A percentile compares a stretch with the other conserved stretches of the same genome.
These are phyloP conservation scores for Eucalyptus urophylla DNA, from an alignment of 345 rosid genomes.

Conservation along the genomic window DNA sequence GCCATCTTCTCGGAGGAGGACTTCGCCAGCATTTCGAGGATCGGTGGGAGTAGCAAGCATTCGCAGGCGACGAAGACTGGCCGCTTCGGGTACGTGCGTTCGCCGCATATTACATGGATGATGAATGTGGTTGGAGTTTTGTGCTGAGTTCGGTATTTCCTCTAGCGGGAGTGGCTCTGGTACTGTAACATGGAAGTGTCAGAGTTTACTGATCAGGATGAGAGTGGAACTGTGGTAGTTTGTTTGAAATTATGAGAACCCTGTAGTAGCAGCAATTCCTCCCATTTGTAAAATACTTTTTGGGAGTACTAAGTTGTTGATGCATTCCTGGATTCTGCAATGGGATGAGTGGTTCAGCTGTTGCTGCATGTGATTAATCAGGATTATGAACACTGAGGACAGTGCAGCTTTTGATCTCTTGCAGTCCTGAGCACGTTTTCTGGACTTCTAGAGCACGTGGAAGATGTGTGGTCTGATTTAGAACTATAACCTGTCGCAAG, in stretches of 20 bases:
- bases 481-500: neutral
- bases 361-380: neutral
- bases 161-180: neutral
- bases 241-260: neutral
- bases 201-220: neutral
- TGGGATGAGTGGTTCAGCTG: neutral
- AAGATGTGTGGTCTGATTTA: neutral
- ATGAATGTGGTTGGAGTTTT: neutral
- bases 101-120: neutral
- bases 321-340: neutral
- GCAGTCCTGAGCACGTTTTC: neutral
- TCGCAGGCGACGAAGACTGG: slow-evolving; percentile 87
- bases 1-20: slow-evolving; percentile 89
- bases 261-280: neutral
- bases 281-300: neutral
- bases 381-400: neutral
- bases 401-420: neutral
- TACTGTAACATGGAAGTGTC: neutral
- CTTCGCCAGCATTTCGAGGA: slow-evolving; percentile 76
- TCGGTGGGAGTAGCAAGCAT: slow-evolving; percentile 82
- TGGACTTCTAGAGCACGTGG: neutral
- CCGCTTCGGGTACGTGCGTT: slow-evolving; percentile 56
- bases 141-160: neutral
- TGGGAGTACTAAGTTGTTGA: neutral
- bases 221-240: neutral